These are phyloP conservation scores for Planoprotostelium fungivorum DNA, from an alignment of 78 protist species.

Conservation along the genomic window DNA sequence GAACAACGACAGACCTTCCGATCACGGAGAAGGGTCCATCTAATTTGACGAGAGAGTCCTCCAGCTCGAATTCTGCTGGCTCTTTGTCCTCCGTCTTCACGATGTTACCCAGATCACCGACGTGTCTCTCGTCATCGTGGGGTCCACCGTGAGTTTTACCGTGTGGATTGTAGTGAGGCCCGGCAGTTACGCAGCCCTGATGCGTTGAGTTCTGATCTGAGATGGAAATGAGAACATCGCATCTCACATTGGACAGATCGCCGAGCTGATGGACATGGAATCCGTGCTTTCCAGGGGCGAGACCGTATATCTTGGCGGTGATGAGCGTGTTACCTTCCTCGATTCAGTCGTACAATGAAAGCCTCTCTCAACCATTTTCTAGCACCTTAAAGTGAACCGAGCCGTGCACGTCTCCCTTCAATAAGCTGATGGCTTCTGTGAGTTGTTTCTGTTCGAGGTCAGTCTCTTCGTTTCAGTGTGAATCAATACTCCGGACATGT, in stretches of 20 bases:
- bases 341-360: not conserved
- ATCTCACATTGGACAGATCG: slow-evolving; percentile 27
- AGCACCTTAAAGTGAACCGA: not conserved
- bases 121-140: slow-evolving; percentile 38
- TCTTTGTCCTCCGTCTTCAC: slow-evolving; percentile 30
- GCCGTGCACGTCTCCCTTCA: not conserved
- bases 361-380: not conserved
- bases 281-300: slow-evolving; percentile 23
- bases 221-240: not conserved
- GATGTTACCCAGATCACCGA: slow-evolving; percentile 65
- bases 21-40: slow-evolving; percentile 28
- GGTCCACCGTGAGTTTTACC: slow-evolving; percentile 61
- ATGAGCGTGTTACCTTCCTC: not conserved
- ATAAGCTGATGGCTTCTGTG: not conserved
- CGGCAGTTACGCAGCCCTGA: slow-evolving; percentile 45
- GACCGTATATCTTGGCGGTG: not conserved
- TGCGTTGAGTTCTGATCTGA: not conserved
- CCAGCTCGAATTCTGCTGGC: slow-evolving; percentile 8
- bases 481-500: no score
- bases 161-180: slow-evolving; percentile 63
- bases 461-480: no score
- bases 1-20: slow-evolving; percentile 63
- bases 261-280: slow-evolving; percentile 53
- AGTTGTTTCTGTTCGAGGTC: no score
- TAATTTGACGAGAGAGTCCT: slow-evolving; percentile 34